phyloP scores from a whole-genome alignment of 768 basidiomycete genomes.

The Agrocybe praecox region DNA sequence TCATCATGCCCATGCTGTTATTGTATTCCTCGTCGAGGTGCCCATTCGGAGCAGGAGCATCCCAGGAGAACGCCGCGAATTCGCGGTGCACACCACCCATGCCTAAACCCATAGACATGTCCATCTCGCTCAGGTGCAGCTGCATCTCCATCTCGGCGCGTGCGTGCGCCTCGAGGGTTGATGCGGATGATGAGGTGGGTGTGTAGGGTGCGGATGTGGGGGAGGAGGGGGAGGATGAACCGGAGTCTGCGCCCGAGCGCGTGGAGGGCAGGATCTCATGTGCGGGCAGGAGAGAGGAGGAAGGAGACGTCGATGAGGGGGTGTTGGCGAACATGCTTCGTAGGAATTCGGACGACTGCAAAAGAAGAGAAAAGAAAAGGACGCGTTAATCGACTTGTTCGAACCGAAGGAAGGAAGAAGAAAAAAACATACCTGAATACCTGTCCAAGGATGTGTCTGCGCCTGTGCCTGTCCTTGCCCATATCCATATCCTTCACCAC shows the following conservation, averaged over 20 bases:
- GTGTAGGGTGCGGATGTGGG: slow-evolving; percentile 9
- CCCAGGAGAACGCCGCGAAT: too few species aligned
- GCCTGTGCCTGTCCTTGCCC: too few species aligned
- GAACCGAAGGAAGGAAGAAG: background rate
- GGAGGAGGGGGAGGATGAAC: background rate
- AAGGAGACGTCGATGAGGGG: slow-evolving; percentile 39
- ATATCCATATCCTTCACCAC: too few species aligned
- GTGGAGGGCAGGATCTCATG: slow-evolving; percentile 52
- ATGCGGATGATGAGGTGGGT: slow-evolving; percentile 21
- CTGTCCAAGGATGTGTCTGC: too few species aligned
- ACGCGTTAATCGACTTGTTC: slow-evolving; percentile 4
- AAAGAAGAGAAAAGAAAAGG: slow-evolving; percentile 1
- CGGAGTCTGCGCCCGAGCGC: slow-evolving; percentile 50
- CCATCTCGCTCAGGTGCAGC: too few species aligned
- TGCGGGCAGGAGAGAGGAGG: slow-evolving; percentile 35
- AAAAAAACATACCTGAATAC: slow-evolving; percentile 39
- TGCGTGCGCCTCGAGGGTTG: slow-evolving; percentile 27
- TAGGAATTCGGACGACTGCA: slow-evolving; percentile 53
- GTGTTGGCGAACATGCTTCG: slow-evolving; percentile 45
- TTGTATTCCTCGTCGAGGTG: too few species aligned
- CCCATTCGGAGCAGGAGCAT: too few species aligned
- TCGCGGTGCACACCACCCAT: too few species aligned
- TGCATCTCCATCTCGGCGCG: slow-evolving; percentile 41
- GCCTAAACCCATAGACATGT: too few species aligned
- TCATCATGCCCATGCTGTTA: too few species aligned